Evolutionary conservation across 805 yeast genomes (phyloP), one percentile per base, ranked within the genome.

Genomic region (Candida parachauliodes): DNA sequence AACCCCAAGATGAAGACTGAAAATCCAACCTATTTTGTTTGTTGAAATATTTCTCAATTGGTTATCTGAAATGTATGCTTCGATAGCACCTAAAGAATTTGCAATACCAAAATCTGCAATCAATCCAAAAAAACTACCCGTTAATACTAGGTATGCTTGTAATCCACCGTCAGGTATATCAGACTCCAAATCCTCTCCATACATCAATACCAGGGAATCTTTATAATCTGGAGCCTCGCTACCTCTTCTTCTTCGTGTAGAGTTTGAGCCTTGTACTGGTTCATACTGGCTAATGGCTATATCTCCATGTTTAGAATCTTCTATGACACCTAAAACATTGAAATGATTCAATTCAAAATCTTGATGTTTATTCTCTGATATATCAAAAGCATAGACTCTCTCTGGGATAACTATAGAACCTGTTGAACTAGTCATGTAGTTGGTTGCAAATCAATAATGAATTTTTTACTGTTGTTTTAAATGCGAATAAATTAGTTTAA

Each of bases 131-230:
- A 57, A 59, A 11, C 57, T 50, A 9, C 63, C 65, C 2, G 46
- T 23, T 15, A 60, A 40, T 10, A 52, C 54, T 17, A 50, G 20
- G 34, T 55, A 50, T 1, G 62, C 64, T 30, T 38, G 30, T 27
- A 32, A 27, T 2, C 65, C 63, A 10, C 64, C 64, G 36, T 60
- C 65, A 1, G 65, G 64, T 32, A 59, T 56, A 21, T 28, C 12
- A 8, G 58, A 52, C 28, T 57, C 45, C 12, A 44, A 32, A 30
- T 51, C 56, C 5, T 47, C 40, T 1, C 45, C 45, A 37, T 47
- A 52, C 57, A 52, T 51, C 14, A 46, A 34, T 10, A 28, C 45
- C n/a, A 26, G 18, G 8, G 37, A 26, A 11, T 12, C 15, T n/a
- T 34, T 9, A 12, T 18, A 8, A 15, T 15, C 17, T 4, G 19